Evolutionary conservation across 2,329 filamentous ascomycete genomes (phyloP), one percentile per base, ranked within the genome.

Genomic region (Fusarium oxysporum): DNA sequence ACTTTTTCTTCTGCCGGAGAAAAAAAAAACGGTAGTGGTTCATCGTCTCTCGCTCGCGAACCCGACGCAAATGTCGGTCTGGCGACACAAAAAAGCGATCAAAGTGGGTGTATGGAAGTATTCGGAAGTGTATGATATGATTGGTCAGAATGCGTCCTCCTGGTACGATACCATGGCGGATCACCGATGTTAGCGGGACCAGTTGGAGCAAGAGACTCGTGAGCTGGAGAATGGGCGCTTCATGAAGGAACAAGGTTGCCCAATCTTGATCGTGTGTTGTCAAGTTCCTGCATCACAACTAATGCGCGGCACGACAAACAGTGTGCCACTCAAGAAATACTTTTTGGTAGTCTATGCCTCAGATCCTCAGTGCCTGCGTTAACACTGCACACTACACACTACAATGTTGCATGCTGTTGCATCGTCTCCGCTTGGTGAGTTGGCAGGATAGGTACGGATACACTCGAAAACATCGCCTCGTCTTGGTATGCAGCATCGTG

Each of bases 211-310:
- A 62, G 62, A 40, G 47, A 58, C 58, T 73, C 58, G 51, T 69
- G 55, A 57, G 71, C 70, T 68, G 70, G 40, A 59, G 37, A 54
- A 45, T 69, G 62, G 64, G 71, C 72, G 72, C 70, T 75, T 75
- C 66, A 64, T 45, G 55, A 62, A 56, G 53, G 51, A 66, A 33
- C 50, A 62, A 57, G 57, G 48, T 63, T 62, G 55, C 51, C 73
- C 71, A 76, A 76, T 76, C 73, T 76, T 73, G 71, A 65, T 66
- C 57, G 73, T 72, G 73, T 73, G 68, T 74, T 72, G 71, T 72
- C 65, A 62, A 76, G 71, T 76, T 76, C 62, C 73, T 76, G 73
- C 73, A 73, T 76, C 71, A 54, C 69, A 50, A 59, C 62, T 56
- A 71, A 71, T 71, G 63, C 50, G 58, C 40, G 43, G 35, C 56